Evolutionary conservation across 228 moss, liverwort and hornwort species (phyloP).

Genomic region (Sphagnum fallax): DNA sequence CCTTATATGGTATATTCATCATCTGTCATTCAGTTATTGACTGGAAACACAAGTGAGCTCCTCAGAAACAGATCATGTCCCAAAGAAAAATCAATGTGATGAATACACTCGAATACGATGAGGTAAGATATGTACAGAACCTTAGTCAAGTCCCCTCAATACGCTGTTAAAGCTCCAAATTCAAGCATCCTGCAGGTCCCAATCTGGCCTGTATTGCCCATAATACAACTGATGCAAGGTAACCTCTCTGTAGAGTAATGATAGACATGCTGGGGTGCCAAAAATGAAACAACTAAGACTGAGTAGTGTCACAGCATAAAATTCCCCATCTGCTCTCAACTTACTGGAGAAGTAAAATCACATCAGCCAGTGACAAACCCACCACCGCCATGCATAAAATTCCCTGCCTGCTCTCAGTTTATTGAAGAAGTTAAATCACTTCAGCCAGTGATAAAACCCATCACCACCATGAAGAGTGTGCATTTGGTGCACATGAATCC

Average conservation of each 20-base stretch:
- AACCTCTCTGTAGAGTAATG: slow-evolving; percentile 38
- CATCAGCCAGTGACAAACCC: slow-evolving; percentile 51
- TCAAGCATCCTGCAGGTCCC: slow-evolving; percentile 16
- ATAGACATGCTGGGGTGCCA: slow-evolving; percentile 55
- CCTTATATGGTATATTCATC: too few species aligned
- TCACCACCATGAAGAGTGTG: slow-evolving; percentile 55
- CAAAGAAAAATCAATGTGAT: too few species aligned
- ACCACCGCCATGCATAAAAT: slow-evolving; percentile 36
- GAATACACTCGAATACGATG: too few species aligned
- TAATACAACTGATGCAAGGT: slow-evolving; percentile 18
- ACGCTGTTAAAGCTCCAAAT: slow-evolving; percentile 16
- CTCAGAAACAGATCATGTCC: too few species aligned
- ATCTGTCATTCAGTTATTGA: too few species aligned
- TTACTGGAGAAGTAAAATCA: slow-evolving; percentile 45
- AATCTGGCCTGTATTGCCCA: slow-evolving; percentile 20
- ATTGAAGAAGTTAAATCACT: slow-evolving; percentile 46
- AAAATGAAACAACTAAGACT: slow-evolving; percentile 75
- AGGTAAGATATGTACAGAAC: neutral
- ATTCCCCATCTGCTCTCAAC: slow-evolving; percentile 41
- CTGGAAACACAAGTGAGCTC: too few species aligned
- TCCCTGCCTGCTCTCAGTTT: slow-evolving; percentile 38
- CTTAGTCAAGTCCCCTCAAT: slow-evolving; percentile 9
- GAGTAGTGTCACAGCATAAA: slow-evolving; percentile 43
- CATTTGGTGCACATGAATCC: slow-evolving; percentile 65
- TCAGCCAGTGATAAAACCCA: slow-evolving; percentile 45